A percentile compares a stretch with the other conserved stretches of the same genome.
phyloP scores from a whole-genome alignment of 2,329 filamentous ascomycete species.

The Aspergillus novofumigatus region DNA sequence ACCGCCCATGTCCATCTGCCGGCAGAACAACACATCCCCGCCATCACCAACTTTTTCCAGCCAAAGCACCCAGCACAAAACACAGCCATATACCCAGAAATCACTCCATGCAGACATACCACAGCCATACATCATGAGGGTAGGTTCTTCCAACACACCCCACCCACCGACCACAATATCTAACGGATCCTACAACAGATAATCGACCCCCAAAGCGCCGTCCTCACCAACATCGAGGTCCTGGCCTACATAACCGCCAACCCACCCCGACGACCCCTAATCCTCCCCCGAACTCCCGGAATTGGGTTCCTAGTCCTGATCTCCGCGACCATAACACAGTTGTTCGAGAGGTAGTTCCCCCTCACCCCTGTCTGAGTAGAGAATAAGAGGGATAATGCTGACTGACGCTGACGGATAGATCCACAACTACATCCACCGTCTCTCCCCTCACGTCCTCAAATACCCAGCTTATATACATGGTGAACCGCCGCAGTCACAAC shows the following conservation, averaged over 20 bases:
- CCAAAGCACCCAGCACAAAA: slow-evolving; percentile 6
- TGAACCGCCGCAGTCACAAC: background rate
- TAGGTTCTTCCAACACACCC: slow-evolving; percentile 1
- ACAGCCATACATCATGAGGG: slow-evolving; percentile 19
- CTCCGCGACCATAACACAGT: slow-evolving; percentile 45
- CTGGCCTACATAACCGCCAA: slow-evolving; percentile 39
- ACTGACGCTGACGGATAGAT: slow-evolving; percentile 23
- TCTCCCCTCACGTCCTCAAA: slow-evolving; percentile 37
- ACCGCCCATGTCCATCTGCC: slow-evolving; percentile 11
- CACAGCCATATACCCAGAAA: background rate
- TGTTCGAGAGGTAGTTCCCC: slow-evolving; percentile 39
- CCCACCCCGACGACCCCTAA: slow-evolving; percentile 38
- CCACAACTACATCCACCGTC: slow-evolving; percentile 39
- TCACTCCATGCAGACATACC: background rate
- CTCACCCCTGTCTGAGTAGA: no score
- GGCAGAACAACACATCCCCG: slow-evolving; percentile 23
- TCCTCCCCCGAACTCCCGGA: slow-evolving; percentile 32
- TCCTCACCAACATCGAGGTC: slow-evolving; percentile 43
- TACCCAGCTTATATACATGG: slow-evolving; percentile 31
- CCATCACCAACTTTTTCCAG: slow-evolving; percentile 5
- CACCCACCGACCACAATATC: background rate
- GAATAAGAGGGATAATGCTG: no score
- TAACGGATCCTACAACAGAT: slow-evolving; percentile 26
- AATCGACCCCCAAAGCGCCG: slow-evolving; percentile 43
- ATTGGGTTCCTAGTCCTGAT: slow-evolving; percentile 40